Evolutionary conservation across 345 rosid species (phyloP).

Genomic region (Carallia pectinifolia): DNA sequence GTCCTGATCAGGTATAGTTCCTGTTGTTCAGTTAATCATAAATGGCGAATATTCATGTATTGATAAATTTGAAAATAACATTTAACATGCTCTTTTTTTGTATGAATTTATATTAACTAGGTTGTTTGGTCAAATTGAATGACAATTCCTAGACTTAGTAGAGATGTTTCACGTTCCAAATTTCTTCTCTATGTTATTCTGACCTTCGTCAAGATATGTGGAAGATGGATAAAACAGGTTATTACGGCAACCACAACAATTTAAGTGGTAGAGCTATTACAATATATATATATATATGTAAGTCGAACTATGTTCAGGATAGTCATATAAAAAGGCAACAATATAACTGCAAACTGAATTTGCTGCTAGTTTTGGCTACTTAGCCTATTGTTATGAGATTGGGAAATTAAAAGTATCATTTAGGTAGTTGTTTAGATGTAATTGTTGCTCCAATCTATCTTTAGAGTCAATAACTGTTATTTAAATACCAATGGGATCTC

Average conservation of each 20-base stretch:
- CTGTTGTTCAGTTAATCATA: background rate
- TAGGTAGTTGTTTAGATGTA: too few species aligned
- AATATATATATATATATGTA: too few species aligned
- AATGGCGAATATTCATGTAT: background rate
- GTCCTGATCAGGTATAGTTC: conserved; percentile 74
- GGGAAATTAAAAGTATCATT: background rate
- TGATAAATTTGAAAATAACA: conserved; percentile 5
- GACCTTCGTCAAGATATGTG: background rate
- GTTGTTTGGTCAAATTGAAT: background rate
- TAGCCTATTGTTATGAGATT: background rate
- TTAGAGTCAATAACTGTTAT: background rate
- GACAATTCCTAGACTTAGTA: background rate
- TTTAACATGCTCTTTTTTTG: background rate
- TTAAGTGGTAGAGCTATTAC: too few species aligned
- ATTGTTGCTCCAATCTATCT: background rate
- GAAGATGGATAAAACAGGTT: background rate
- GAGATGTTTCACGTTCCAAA: background rate
- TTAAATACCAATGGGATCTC: background rate
- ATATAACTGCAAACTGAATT: background rate
- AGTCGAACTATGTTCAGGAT: too few species aligned
- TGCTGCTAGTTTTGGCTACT: background rate
- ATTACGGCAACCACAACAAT: too few species aligned
- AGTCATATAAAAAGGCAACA: background rate
- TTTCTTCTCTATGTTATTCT: background rate
- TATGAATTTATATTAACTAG: background rate